Percentiles rank a stretch among this genome's conserved stretches.
Conservation (phyloP, 1,284 basidiomycete genomes). For the Hemileia vastatrix region DNA sequence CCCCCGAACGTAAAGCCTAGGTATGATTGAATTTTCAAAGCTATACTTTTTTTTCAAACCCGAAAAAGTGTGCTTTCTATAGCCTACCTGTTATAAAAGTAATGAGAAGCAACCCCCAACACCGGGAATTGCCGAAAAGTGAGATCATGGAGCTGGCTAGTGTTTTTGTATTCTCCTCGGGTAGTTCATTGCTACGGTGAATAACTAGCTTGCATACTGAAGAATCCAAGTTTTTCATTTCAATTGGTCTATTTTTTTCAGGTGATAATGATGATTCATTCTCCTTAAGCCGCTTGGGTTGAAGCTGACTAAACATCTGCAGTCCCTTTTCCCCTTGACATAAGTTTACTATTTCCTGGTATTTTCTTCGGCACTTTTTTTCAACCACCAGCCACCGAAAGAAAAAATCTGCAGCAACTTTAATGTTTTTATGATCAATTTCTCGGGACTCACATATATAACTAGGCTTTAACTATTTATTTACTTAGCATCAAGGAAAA, state of each 20-base stretch:
- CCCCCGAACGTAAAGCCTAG: conserved; percentile 13
- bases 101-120: conserved; percentile 3
- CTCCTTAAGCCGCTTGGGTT: no score
- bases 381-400: conserved; percentile 2
- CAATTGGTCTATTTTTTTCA: no score
- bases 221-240: no score
- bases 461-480: no score
- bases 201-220: no score
- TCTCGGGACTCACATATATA: not conserved
- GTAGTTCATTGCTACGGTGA: no score
- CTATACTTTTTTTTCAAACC: not conserved
- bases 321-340: no score
- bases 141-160: no score
- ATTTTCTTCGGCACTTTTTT: not conserved
- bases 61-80: not conserved
- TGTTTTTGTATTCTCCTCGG: no score
- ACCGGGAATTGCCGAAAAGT: not conserved
- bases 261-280: no score
- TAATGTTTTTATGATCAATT: not conserved
- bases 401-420: conserved; percentile 12
- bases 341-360: no score
- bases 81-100: conserved; percentile 13
- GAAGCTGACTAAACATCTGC: no score
- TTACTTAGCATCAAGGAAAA: conserved; percentile 10
- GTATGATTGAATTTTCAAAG: not conserved